Evolutionary conservation across 495 filamentous ascomycete genomes (phyloP).

Genomic region (Aspergillus heteromorphus): DNA sequence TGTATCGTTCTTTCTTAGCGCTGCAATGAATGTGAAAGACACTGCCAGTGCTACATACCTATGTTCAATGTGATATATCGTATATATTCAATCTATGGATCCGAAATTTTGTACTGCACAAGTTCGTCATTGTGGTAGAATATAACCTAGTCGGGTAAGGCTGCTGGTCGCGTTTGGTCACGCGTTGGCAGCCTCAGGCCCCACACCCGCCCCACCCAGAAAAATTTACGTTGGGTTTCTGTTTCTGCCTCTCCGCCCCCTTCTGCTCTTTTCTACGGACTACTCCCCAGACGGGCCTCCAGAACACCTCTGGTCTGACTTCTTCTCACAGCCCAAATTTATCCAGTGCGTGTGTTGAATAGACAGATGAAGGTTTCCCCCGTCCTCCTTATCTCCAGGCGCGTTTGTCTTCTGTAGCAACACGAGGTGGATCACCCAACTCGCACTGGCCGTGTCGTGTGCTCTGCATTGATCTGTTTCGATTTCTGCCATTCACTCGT

Average conservation of each 20-base stretch:
- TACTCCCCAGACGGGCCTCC: neutral
- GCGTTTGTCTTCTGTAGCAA: slow-evolving; percentile 12
- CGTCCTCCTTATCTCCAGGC: neutral
- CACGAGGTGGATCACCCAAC: slow-evolving; percentile 1
- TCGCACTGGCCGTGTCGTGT: slow-evolving; percentile 15
- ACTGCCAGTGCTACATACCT: no score
- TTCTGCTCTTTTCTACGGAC: neutral
- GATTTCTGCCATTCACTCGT: neutral
- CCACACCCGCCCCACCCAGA: slow-evolving; percentile 17
- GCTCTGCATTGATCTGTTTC: slow-evolving; percentile 8
- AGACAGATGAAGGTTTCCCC: slow-evolving; percentile 8
- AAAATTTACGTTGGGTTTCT: slow-evolving; percentile 13
- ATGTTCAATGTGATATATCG: neutral
- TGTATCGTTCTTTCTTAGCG: slow-evolving; percentile 1
- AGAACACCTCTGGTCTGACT: neutral
- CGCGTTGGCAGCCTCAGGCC: slow-evolving; percentile 19
- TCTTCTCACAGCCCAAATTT: neutral
- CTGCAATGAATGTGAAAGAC: neutral
- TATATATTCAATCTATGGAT: neutral
- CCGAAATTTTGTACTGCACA: neutral
- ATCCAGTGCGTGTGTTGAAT: slow-evolving; percentile 4
- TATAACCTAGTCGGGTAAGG: slow-evolving; percentile 11
- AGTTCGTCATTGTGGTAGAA: neutral
- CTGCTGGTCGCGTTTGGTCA: slow-evolving; percentile 13
- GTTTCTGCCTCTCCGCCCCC: neutral